Conservation (phyloP, 225 moss, liverwort and hornwort species). For the Neckera pumila region DNA sequence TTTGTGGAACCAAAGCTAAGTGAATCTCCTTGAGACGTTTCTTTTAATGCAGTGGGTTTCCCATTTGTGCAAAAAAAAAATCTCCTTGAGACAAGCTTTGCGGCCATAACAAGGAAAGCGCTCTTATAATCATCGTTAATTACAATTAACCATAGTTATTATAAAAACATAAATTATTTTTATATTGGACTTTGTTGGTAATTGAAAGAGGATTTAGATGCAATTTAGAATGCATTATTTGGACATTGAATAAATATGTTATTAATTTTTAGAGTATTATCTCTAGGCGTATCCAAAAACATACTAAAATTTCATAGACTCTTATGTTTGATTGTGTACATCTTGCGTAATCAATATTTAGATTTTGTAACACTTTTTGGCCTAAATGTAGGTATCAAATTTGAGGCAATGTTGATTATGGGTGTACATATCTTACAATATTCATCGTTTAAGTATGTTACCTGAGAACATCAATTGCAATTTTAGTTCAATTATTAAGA, state of each 20-base stretch:
- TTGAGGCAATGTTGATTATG: background rate
- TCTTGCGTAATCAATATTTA: background rate
- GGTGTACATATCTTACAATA: background rate
- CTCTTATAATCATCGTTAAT: background rate
- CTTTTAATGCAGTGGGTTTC: too few species aligned
- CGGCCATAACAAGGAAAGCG: fast-evolving
- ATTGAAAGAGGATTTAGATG: fast-evolving
- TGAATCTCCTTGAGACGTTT: too few species aligned
- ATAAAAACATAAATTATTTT: background rate
- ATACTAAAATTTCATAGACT: too few species aligned
- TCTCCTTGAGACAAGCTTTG: background rate
- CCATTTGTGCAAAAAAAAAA: too few species aligned
- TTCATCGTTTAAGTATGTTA: background rate
- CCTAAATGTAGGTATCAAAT: background rate
- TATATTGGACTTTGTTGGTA: background rate
- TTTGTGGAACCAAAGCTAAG: background rate
- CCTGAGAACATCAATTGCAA: background rate
- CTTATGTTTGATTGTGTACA: background rate
- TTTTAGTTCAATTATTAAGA: too few species aligned
- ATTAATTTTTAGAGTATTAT: background rate
- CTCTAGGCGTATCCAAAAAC: fast-evolving
- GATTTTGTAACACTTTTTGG: background rate
- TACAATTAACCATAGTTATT: background rate
- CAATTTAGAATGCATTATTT: background rate
- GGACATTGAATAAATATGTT: too few species aligned